Percentiles rank a stretch among this genome's conserved stretches.
phyloP scores from a whole-genome alignment of 2,329 filamentous ascomycete species.

The Thelonectria olida region DNA sequence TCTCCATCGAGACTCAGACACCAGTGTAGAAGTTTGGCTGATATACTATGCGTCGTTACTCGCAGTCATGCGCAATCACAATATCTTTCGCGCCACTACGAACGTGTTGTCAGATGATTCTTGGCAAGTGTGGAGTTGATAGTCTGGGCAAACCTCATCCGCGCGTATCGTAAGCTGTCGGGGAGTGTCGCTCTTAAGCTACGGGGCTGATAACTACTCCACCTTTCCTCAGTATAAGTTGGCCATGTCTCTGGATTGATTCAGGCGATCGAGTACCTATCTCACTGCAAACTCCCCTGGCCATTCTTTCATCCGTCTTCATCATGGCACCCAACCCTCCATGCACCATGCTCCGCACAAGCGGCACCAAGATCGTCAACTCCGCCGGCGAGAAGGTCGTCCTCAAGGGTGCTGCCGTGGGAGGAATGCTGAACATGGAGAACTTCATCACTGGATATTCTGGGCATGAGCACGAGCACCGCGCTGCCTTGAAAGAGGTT shows the following conservation, averaged over 20 bases:
- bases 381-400: constrained; percentile 54
- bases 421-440: constrained; percentile 58
- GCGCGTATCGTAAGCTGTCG: constrained; percentile 13
- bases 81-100: no score
- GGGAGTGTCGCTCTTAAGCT: constrained; percentile 35
- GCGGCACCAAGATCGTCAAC: constrained; percentile 53
- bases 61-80: no score
- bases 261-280: neutral
- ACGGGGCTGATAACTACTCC: neutral
- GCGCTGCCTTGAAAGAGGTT: constrained; percentile 53
- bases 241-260: neutral
- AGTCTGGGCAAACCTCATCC: neutral
- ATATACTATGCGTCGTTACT: no score
- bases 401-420: constrained; percentile 48
- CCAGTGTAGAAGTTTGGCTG: no score
- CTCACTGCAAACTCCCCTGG: no score
- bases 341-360: constrained; percentile 43
- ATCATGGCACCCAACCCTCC: constrained; percentile 18
- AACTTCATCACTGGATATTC: constrained; percentile 73
- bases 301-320: neutral
- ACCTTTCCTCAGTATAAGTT: constrained; percentile 1
- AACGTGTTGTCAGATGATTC: constrained; percentile 2
- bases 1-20: no score
- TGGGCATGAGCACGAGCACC: constrained; percentile 65
- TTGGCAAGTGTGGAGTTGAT: neutral